Conservation (phyloP, 495 filamentous ascomycete genomes). For the Daldinia vernicosa region DNA sequence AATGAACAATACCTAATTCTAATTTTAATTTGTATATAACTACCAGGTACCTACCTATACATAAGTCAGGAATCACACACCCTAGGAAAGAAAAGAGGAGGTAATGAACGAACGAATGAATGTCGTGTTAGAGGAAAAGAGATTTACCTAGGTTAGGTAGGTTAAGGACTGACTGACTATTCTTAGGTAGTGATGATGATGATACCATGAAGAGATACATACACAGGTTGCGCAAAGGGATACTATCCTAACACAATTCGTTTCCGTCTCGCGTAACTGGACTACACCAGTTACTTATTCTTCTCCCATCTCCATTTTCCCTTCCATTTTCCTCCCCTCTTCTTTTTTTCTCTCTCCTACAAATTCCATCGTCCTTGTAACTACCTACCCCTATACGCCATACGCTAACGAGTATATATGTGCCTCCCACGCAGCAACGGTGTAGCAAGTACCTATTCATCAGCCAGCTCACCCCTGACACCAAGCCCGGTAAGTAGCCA, state of each 20-base stretch:
- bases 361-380: not conserved
- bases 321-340: not conserved
- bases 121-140: not conserved
- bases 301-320: not conserved
- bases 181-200: conserved; percentile 8
- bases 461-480: conserved; percentile 28
- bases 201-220: conserved; percentile 32
- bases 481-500: conserved; percentile 36
- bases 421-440: not conserved
- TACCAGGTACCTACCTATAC: not conserved
- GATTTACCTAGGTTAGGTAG: conserved; percentile 5
- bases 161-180: not conserved
- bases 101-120: not conserved
- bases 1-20: not conserved
- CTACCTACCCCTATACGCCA: not conserved
- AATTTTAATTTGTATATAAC: not conserved
- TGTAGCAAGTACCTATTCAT: not conserved
- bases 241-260: conserved; percentile 25
- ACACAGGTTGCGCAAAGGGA: conserved; percentile 23
- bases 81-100: not conserved
- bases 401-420: not conserved
- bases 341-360: not conserved
- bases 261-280: conserved; percentile 9
- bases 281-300: conserved; percentile 7
- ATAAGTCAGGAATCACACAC: not conserved